Evolutionary conservation across 208 protist species (phyloP), one percentile per base, ranked within the genome.

Genomic region (Trypanosoma caninum): DNA sequence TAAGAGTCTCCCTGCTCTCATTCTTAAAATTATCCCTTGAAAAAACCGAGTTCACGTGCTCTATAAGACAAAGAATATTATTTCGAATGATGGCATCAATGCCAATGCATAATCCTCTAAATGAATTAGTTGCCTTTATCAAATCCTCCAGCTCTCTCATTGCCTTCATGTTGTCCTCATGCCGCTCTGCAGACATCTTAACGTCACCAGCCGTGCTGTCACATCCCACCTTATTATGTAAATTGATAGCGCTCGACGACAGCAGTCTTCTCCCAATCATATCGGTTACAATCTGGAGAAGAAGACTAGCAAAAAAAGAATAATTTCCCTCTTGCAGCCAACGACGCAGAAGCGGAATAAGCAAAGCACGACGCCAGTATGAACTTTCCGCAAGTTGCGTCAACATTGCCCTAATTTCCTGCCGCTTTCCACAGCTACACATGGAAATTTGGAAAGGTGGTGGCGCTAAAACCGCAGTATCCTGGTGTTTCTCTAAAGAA

Each of bases 81-180:
- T 59, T 57, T 8, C 54, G 67, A 40, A 75, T 33, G 37, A 72
- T 60, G 7, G 53, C 33, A 20, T 61, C 56, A 28, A 73, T 59
- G 8, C 59, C 69, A 41, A 64, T 16, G 30, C 69, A 77, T 14
- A 77, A 46, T 11, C 54, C 65, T 20, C 58, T 28, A 55, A 77
- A 81, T 9, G 75, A 81, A 6, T 50, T 54, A 14, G 75, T 72
- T n/a, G 50, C 65, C 18, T 48, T 27, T 23, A 71, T 47, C 31
- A 81, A 28, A 31, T 50, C 59, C 20, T 71, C 62, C 11, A 76
- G 28, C 3, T 71, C 56, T 16, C 42, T 8, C 47, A 60, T 48
- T 4, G 37, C 27, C 30, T 45, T 10, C 27, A 18, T 11, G n/a
- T n/a, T n/a, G n/a, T n/a, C n/a, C n/a, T n/a, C n/a, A n/a, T n/a